A percentile compares a stretch with the other conserved stretches of the same genome.
Evolutionary conservation across 1,284 basidiomycete genomes (phyloP).

Genomic region (Bjerkandera adusta): DNA sequence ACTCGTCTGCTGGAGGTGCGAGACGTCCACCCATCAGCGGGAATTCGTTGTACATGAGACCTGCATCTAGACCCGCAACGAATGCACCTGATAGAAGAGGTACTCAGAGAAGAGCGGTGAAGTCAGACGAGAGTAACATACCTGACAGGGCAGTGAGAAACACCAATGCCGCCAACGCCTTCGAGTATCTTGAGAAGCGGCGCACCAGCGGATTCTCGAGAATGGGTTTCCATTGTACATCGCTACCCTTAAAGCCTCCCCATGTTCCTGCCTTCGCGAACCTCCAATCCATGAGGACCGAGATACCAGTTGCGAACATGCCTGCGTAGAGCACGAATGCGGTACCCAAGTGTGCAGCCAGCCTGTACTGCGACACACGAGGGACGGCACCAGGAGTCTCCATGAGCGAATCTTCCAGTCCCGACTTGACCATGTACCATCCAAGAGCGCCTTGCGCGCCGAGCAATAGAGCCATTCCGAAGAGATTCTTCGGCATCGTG

Average conservation of each 20-base stretch:
- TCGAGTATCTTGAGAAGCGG: conserved; percentile 60
- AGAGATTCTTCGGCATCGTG: conserved; percentile 61
- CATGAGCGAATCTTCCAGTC: conserved; percentile 82
- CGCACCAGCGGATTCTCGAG: conserved; percentile 57
- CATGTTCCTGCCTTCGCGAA: conserved; percentile 50
- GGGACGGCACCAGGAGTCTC: conserved; percentile 83
- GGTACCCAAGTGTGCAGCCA: conserved; percentile 91
- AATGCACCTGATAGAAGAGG: conserved; percentile 73
- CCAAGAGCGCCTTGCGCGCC: conserved; percentile 91
- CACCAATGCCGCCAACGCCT: conserved; percentile 71
- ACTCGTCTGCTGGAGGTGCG: conserved; percentile 81
- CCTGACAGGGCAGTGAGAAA: conserved; percentile 91
- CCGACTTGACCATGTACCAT: conserved; percentile 99
- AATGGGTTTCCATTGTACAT: conserved; percentile 46
- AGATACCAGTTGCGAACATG: conserved; percentile 85
- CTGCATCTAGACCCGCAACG: conserved; percentile 97
- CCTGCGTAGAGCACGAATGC: conserved; percentile 91
- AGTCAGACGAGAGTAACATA: conserved; percentile 30
- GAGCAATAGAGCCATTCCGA: conserved; percentile 76
- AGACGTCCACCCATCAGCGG: conserved; percentile 93
- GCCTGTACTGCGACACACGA: conserved; percentile 94
- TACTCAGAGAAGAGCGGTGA: conserved; percentile 4
- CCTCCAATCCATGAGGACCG: conserved; percentile 80
- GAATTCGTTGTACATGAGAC: conserved; percentile 97
- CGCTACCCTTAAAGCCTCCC: conserved; percentile 39